A percentile compares a stretch with the other conserved stretches of the same genome.
phyloP scores from a whole-genome alignment of 768 basidiomycete species.

The Trametes elegans region DNA sequence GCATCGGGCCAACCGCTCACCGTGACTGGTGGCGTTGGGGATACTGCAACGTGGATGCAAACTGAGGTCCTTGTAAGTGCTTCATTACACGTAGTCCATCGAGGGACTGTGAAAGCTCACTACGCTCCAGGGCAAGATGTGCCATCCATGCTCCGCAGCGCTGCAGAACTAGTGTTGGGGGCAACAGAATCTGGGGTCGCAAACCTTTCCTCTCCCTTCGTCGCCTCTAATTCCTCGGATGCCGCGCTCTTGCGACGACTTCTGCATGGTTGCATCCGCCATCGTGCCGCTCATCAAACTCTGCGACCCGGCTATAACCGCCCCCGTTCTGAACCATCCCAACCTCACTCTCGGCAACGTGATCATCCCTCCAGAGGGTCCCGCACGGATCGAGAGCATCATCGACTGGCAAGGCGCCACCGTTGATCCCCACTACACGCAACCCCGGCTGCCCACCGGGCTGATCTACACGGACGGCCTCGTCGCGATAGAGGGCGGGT shows the following conservation, averaged over 20 bases:
- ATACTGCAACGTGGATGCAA: not conserved
- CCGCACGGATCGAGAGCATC: not conserved
- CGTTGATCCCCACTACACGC: constrained; percentile 2
- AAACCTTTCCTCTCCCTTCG: not conserved
- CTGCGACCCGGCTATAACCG: not conserved
- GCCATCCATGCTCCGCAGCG: constrained; percentile 4
- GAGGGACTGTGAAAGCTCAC: not conserved
- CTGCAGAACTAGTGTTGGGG: constrained; percentile 1
- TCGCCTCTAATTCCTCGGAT: constrained; percentile 3
- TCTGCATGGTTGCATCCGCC: constrained; percentile 7
- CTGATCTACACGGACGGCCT: not conserved
- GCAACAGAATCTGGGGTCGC: not conserved
- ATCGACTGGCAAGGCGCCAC: constrained; percentile 14
- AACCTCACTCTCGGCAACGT: not conserved
- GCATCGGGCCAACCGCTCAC: not conserved
- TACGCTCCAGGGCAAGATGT: constrained; percentile 5
- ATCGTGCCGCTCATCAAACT: constrained; percentile 4
- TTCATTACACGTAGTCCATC: not conserved
- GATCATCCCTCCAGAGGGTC: constrained; percentile 1
- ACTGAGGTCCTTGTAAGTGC: constrained; percentile 5
- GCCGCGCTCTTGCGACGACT: constrained; percentile 2
- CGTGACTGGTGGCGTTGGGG: constrained; percentile 2
- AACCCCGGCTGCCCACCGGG: not conserved
- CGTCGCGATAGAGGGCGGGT: not conserved
- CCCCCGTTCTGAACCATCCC: constrained; percentile 12